A percentile compares a stretch with the other conserved stretches of the same genome.
Conservation (phyloP, 805 yeast genomes). For the Monosporozyma servazzii region DNA sequence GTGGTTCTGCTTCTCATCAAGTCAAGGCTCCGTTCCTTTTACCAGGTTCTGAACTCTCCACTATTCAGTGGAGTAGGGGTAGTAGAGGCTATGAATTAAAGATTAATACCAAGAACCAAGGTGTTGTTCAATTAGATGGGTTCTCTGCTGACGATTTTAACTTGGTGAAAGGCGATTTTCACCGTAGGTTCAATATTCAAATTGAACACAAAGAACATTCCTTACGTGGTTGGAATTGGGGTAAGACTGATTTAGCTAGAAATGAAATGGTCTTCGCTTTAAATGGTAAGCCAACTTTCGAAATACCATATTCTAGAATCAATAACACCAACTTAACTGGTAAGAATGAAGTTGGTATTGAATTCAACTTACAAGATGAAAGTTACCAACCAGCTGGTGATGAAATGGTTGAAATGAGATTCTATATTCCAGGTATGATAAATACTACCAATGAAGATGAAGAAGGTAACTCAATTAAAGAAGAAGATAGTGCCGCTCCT, state of each 20-base stretch:
- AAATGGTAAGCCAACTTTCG: constrained; percentile 84
- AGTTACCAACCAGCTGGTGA: constrained; percentile 72
- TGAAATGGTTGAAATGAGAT: constrained; percentile 88
- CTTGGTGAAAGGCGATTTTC: constrained; percentile 72
- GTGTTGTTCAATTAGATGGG: constrained; percentile 84
- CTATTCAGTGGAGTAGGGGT: constrained; percentile 87
- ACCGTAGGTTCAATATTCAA: constrained; percentile 59
- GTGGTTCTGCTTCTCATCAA: constrained; percentile 35
- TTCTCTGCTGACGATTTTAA: constrained; percentile 79
- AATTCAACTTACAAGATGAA: constrained; percentile 54
- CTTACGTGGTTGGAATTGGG: constrained; percentile 99
- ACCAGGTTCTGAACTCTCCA: constrained; percentile 75
- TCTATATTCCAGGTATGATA: constrained; percentile 84
- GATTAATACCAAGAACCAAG: constrained; percentile 79
- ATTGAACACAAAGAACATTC: constrained; percentile 86
- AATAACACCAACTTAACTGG: constrained; percentile 84
- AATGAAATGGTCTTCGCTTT: constrained; percentile 82
- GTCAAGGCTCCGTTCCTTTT: constrained; percentile 70
- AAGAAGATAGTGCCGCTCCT: constrained; percentile 12
- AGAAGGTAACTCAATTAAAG: constrained; percentile 9
- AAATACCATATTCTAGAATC: constrained; percentile 73
- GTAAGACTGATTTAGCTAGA: constrained; percentile 83
- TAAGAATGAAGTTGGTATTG: constrained; percentile 88
- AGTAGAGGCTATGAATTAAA: constrained; percentile 85
- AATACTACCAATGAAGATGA: constrained; percentile 28